Evolutionary conservation across 352 stramenopile genomes (phyloP).

Genomic region (Globisporangium cederbergense): DNA sequence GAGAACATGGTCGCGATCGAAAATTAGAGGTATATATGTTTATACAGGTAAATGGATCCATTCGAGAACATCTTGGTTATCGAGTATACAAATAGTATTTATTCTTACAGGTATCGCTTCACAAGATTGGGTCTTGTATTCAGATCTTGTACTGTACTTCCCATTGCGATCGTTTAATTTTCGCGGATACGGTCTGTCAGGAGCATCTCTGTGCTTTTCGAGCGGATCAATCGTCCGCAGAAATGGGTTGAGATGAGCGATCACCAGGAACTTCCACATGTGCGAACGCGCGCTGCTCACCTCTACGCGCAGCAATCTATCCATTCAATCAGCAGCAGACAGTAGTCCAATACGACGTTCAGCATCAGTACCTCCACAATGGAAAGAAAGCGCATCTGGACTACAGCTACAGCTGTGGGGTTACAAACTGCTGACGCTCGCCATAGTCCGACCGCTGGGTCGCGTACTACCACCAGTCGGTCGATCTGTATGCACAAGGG

Average conservation of each 20-base stretch:
- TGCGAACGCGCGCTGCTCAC: neutral
- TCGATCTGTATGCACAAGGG: neutral
- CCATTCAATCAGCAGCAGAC: neutral
- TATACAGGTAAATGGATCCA: neutral
- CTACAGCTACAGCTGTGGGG: neutral
- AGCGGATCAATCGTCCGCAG: neutral
- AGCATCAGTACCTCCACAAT: neutral
- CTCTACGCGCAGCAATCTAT: neutral
- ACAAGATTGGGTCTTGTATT: constrained; percentile 4
- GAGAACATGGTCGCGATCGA: neutral
- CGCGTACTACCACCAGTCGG: neutral
- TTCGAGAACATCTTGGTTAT: neutral
- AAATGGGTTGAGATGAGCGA: neutral
- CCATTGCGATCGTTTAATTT: neutral
- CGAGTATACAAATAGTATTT: neutral
- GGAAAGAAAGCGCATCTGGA: neutral
- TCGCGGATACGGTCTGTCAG: neutral
- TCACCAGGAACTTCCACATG: neutral
- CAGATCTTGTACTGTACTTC: neutral
- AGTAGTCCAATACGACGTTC: too few species aligned
- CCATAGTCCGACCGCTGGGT: too few species aligned
- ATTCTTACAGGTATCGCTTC: neutral
- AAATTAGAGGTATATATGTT: neutral
- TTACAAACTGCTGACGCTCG: neutral
- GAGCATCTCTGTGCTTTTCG: neutral